A percentile compares a stretch with the other conserved stretches of the same genome.
These are phyloP conservation scores for Candida quercuum DNA, from an alignment of 805 yeast genomes.

Conservation along the genomic window DNA sequence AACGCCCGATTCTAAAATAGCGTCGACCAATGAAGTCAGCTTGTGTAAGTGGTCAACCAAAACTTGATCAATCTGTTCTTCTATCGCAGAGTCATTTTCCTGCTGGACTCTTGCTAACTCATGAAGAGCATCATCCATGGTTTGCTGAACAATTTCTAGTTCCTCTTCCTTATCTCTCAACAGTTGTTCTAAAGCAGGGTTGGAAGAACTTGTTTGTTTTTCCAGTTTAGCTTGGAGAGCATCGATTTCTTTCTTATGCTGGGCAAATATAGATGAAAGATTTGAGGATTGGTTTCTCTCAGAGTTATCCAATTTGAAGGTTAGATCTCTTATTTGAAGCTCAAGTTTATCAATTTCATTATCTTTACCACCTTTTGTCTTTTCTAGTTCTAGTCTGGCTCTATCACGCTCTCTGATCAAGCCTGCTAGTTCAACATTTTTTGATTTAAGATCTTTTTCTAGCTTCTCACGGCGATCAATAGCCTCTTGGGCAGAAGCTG, in stretches of 20 bases:
- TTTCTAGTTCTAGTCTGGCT: slow-evolving; percentile 77
- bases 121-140: slow-evolving; percentile 65
- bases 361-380: slow-evolving; percentile 57
- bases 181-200: slow-evolving; percentile 34
- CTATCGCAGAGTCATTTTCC: slow-evolving; percentile 46
- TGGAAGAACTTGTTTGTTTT: slow-evolving; percentile 13
- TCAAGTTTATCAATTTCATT: slow-evolving; percentile 61
- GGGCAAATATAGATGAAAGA: slow-evolving; percentile 50
- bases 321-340: slow-evolving; percentile 56
- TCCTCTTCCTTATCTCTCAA: slow-evolving; percentile 71
- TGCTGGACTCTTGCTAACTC: slow-evolving; percentile 48
- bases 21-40: slow-evolving; percentile 56
- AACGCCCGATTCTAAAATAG: slow-evolving; percentile 63
- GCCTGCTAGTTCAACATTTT: slow-evolving; percentile 74
- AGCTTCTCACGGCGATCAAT: slow-evolving; percentile 73
- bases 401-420: slow-evolving; percentile 85
- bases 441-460: slow-evolving; percentile 58
- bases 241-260: slow-evolving; percentile 59
- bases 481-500: slow-evolving; percentile 86
- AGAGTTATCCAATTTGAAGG: slow-evolving; percentile 49
- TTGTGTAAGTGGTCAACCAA: slow-evolving; percentile 42
- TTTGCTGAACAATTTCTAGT: slow-evolving; percentile 71
- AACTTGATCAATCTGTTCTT: slow-evolving; percentile 54
- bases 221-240: slow-evolving; percentile 37
- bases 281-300: slow-evolving; percentile 63